These are phyloP conservation scores for Carallia pectinifolia DNA, from an alignment of 345 rosid species.

Conservation along the genomic window DNA sequence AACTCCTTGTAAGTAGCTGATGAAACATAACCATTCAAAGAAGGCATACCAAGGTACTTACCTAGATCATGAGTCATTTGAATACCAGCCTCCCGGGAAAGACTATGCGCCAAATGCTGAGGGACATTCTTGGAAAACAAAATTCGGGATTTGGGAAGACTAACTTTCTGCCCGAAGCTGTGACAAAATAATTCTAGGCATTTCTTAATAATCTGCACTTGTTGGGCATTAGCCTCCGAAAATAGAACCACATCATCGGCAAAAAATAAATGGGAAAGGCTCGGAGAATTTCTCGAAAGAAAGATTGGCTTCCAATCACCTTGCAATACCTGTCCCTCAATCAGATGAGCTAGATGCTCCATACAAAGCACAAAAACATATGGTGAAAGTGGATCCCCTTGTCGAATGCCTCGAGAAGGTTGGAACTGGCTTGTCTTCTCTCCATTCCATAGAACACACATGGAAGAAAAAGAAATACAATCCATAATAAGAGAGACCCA, in stretches of 20 bases:
- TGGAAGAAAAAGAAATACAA: neutral
- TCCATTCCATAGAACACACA: neutral
- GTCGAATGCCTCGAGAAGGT: neutral
- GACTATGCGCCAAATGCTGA: too few species aligned
- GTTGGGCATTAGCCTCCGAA: neutral
- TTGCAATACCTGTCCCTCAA: neutral
- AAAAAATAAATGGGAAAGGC: neutral
- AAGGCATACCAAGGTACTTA: too few species aligned
- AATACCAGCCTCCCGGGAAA: too few species aligned
- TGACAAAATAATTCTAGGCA: neutral
- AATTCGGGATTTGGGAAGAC: neutral
- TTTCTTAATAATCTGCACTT: neutral
- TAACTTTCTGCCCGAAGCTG: neutral
- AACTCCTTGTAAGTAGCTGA: too few species aligned
- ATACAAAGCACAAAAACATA: conserved; percentile 3
- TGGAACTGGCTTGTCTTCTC: neutral
- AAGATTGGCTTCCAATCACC: neutral
- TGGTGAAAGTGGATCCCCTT: conserved; percentile 8
- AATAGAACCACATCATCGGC: neutral
- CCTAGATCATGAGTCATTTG: too few species aligned
- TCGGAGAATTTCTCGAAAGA: neutral
- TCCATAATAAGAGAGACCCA: neutral
- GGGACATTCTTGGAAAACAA: neutral
- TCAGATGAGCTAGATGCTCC: neutral
- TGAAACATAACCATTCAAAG: too few species aligned